Base-by-base conservation (phyloP, 2,329 filamentous ascomycete genomes). In the Xylaria sp. region DNA sequence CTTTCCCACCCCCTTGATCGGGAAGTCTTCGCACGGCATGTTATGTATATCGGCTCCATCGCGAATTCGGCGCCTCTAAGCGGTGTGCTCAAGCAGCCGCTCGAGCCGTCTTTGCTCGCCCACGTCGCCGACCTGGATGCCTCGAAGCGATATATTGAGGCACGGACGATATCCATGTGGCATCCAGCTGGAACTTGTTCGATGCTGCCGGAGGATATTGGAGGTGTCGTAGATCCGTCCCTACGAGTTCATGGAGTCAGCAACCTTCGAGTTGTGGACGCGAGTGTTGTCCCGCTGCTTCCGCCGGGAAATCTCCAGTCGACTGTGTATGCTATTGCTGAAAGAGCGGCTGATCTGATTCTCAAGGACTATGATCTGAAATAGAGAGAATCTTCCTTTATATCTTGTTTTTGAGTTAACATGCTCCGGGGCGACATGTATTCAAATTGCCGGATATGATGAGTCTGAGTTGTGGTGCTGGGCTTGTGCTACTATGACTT, bases 131-230 rank as follows among this genome's bases (percentile, higher is more conserved):
- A 70, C 48, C 54, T 81, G 2, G 78, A 81, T 5, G 66, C 69
- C 0, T 79, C 80, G 5, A 78, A 72, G 46, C 75, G 80, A 39
- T 75, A 81, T 39, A 76, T 82, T 6, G 69, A 74, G 2, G 72
- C 77, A 28, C 69, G 73, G 0, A 70, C 78, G 57, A 78, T 81
- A 7, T 78, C 78, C 1, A 76, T 77, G 39, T 87, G 83, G 72
- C 86, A 88, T 74, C 81, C 83, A 0, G 76, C 80, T 0, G 83
- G 86, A 7, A 87, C 84, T 6, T 82, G 83, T 52, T 80, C 69
- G 2, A 75, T 75, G 72, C 57, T 71, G 1, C 71, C 72, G 10
- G 48, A 61, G 1, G 46, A 57, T 2, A 51, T 44, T 0, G 65
- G 73, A 2, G 74, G 74, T 1, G 73, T 76, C 0, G 74, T 75